These are phyloP conservation scores for Aspergillus bertholletiae DNA, from an alignment of 495 filamentous ascomycete species.

Conservation along the genomic window DNA sequence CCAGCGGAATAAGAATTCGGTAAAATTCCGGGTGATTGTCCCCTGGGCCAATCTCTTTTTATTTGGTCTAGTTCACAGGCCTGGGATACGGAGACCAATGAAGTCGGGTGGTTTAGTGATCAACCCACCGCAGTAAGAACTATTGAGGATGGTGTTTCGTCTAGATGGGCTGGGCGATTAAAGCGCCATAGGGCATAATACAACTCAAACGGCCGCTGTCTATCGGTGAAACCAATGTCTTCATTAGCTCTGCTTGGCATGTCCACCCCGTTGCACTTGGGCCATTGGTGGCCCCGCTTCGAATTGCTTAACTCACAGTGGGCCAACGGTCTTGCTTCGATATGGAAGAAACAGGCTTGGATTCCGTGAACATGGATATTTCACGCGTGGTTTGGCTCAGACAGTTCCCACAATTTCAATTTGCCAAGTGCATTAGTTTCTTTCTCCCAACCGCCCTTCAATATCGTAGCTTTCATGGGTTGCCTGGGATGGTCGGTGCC, in stretches of 20 bases:
- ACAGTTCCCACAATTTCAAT: constrained; percentile 14
- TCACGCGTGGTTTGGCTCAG: not conserved
- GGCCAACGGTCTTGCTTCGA: constrained; percentile 1
- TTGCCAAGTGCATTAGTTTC: constrained; percentile 13
- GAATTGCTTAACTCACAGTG: constrained; percentile 9
- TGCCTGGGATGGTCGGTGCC: not conserved
- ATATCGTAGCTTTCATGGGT: not conserved
- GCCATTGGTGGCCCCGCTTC: constrained; percentile 5
- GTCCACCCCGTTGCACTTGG: constrained; percentile 3
- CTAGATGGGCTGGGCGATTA: constrained; percentile 7
- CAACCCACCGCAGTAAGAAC: constrained; percentile 9
- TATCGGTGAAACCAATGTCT: constrained; percentile 6
- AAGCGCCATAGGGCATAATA: not conserved
- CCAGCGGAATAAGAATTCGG: not conserved
- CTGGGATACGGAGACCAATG: constrained; percentile 3
- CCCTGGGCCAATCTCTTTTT: not conserved
- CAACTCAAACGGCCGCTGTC: constrained; percentile 10
- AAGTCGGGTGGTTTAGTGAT: constrained; percentile 9
- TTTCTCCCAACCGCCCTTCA: constrained; percentile 11
- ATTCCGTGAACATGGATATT: not conserved
- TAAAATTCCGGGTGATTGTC: not conserved
- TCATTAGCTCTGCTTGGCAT: constrained; percentile 8
- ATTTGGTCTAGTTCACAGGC: not conserved
- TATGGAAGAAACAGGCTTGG: not conserved
- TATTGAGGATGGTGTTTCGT: constrained; percentile 8